A percentile compares a stretch with the other conserved stretches of the same genome.
Conservation (phyloP, 2,329 filamentous ascomycete species). For the Neocucurbitaria cava region DNA sequence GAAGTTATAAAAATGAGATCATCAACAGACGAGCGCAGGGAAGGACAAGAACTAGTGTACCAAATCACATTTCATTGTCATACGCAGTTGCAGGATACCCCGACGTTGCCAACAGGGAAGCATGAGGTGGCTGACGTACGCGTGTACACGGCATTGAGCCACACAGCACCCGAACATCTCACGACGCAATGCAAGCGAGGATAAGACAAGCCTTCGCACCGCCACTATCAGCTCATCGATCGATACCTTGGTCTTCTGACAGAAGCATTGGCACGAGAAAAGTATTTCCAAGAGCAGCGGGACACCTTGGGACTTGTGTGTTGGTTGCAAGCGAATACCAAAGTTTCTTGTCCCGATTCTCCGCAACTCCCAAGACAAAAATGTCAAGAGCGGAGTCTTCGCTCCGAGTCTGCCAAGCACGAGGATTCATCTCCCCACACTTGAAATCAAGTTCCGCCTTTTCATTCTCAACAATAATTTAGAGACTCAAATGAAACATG, state of each 20-base stretch:
- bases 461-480: not conserved
- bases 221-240: not conserved
- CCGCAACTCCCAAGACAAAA: not conserved
- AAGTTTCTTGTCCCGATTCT: not conserved
- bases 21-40: too few species aligned
- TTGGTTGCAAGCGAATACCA: not conserved
- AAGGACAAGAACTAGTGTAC: too few species aligned
- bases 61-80: too few species aligned
- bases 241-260: not conserved
- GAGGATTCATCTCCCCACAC: not conserved
- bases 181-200: not conserved
- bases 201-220: slow-evolving; percentile 1
- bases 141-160: not conserved
- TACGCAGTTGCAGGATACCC: not conserved
- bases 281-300: slow-evolving; percentile 3
- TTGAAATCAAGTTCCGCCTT: not conserved
- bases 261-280: not conserved
- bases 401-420: not conserved
- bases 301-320: slow-evolving; percentile 1
- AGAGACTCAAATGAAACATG: not conserved
- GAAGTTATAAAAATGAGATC: too few species aligned
- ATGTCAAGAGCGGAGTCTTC: not conserved
- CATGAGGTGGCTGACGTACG: not conserved
- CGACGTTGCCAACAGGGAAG: not conserved
- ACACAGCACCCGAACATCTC: not conserved